These are phyloP conservation scores for Aphanomyces stellatus DNA, from an alignment of 352 stramenopile genomes.

Conservation along the genomic window DNA sequence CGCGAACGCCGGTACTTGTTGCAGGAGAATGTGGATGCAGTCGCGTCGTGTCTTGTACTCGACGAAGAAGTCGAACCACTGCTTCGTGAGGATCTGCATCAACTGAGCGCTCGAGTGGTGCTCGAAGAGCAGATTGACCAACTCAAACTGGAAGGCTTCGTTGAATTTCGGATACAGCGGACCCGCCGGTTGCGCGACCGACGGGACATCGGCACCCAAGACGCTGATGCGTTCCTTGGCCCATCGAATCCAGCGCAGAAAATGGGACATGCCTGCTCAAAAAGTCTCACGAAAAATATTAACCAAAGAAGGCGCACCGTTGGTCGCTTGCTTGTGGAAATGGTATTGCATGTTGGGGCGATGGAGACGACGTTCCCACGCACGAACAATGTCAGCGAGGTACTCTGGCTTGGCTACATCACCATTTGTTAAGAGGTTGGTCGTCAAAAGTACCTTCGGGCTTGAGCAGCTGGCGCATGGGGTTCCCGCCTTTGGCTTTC, in stretches of 20 bases:
- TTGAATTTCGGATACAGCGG: slow-evolving; percentile 60
- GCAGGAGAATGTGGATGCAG: slow-evolving; percentile 54
- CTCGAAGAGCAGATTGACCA: slow-evolving; percentile 57
- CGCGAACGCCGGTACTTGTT: slow-evolving; percentile 50
- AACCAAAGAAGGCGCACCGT: too few relatives aligned
- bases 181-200: slow-evolving; percentile 34
- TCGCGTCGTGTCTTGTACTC: slow-evolving; percentile 36
- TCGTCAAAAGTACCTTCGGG: slow-evolving; percentile 14
- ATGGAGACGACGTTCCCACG: slow-evolving; percentile 53
- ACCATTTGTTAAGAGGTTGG: neutral
- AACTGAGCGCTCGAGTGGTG: slow-evolving; percentile 49
- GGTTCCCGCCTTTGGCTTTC: slow-evolving; percentile 33
- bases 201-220: slow-evolving; percentile 46
- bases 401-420: slow-evolving; percentile 35
- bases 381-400: slow-evolving; percentile 38
- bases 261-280: slow-evolving; percentile 36
- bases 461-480: slow-evolving; percentile 40
- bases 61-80: slow-evolving; percentile 68
- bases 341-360: slow-evolving; percentile 20
- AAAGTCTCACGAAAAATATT: neutral
- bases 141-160: slow-evolving; percentile 50
- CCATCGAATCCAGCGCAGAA: slow-evolving; percentile 72
- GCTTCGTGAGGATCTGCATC: slow-evolving; percentile 40
- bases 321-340: too few relatives aligned
- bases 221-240: slow-evolving; percentile 66